Conservation (phyloP, 129 eudicot species). For the Escallonia rubra region DNA sequence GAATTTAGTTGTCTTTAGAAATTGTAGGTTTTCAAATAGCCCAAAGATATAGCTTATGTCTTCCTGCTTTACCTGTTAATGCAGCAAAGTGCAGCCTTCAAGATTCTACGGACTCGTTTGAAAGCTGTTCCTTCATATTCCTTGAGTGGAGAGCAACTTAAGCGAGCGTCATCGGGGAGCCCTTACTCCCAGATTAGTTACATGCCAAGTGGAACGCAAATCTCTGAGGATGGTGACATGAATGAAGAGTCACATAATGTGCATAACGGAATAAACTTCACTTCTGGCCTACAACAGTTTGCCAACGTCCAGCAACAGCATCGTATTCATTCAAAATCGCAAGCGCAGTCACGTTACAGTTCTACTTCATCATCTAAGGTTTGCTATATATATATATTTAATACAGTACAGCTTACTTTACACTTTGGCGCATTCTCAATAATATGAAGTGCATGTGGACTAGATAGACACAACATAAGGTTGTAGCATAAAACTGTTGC, state of each 20-base stretch:
- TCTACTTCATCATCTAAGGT: slow-evolving; percentile 61
- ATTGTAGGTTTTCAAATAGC: too few relatives aligned
- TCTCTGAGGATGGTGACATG: slow-evolving; percentile 48
- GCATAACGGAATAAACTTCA: slow-evolving; percentile 65
- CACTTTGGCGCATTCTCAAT: background rate
- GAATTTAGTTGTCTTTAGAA: too few relatives aligned
- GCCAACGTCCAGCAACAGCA: slow-evolving; percentile 76
- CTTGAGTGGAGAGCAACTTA: slow-evolving; percentile 50
- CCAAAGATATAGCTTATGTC: too few relatives aligned
- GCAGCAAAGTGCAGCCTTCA: slow-evolving; percentile 98
- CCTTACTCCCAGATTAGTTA: slow-evolving; percentile 26
- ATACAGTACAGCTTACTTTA: too few relatives aligned
- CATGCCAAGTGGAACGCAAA: slow-evolving; percentile 19
- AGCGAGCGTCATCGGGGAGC: slow-evolving; percentile 39
- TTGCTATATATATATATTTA: background rate
- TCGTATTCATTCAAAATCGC: slow-evolving; percentile 51
- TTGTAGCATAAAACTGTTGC: background rate
- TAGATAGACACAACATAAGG: too few relatives aligned
- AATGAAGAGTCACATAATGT: slow-evolving; percentile 31
- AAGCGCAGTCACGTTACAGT: slow-evolving; percentile 32
- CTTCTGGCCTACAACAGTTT: slow-evolving; percentile 65
- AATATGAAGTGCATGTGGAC: background rate
- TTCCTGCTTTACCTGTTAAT: slow-evolving; percentile 6
- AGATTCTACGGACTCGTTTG: slow-evolving; percentile 78
- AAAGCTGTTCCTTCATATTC: slow-evolving; percentile 83